Evolutionary conservation across 208 protist species (phyloP).

Genomic region (Leishmania aethiopica): DNA sequence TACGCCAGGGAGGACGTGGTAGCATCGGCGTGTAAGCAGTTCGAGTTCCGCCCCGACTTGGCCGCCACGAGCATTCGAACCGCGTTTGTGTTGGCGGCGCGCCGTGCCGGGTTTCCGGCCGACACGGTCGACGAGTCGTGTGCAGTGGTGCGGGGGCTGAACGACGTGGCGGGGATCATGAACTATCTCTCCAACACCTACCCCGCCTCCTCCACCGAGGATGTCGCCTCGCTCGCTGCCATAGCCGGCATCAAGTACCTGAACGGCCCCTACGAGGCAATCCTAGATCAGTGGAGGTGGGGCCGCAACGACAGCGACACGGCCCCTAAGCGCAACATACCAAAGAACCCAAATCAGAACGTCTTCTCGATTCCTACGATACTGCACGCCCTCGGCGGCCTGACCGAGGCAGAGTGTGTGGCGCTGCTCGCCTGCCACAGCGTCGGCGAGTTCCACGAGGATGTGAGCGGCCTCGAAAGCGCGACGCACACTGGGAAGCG

Average conservation of each 20-base stretch:
- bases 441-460: conserved; percentile 87
- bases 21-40: conserved; percentile 54
- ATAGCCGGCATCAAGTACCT: conserved; percentile 79
- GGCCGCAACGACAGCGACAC: conserved; percentile 83
- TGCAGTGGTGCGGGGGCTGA: conserved; percentile 64
- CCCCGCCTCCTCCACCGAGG: conserved; percentile 61
- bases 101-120: conserved; percentile 62
- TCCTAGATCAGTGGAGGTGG: conserved; percentile 69
- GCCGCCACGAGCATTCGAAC: conserved; percentile 78
- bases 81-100: conserved; percentile 82
- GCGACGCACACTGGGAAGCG: conserved; percentile 70
- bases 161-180: conserved; percentile 75
- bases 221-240: conserved; percentile 66
- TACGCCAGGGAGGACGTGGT: conserved; percentile 64
- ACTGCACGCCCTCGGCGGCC: conserved; percentile 56
- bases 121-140: conserved; percentile 82
- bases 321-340: conserved; percentile 50
- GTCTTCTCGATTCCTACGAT: conserved; percentile 53
- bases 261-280: conserved; percentile 54
- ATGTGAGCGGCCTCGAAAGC: conserved; percentile 75
- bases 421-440: conserved; percentile 86
- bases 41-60: conserved; percentile 84
- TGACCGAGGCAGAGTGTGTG: conserved; percentile 83
- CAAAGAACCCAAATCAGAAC: conserved; percentile 29
- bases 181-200: conserved; percentile 61